A percentile compares a stretch with the other conserved stretches of the same genome.
These are phyloP conservation scores for Cryptococcus sp. DNA, from an alignment of 1,284 basidiomycete genomes.

Conservation along the genomic window DNA sequence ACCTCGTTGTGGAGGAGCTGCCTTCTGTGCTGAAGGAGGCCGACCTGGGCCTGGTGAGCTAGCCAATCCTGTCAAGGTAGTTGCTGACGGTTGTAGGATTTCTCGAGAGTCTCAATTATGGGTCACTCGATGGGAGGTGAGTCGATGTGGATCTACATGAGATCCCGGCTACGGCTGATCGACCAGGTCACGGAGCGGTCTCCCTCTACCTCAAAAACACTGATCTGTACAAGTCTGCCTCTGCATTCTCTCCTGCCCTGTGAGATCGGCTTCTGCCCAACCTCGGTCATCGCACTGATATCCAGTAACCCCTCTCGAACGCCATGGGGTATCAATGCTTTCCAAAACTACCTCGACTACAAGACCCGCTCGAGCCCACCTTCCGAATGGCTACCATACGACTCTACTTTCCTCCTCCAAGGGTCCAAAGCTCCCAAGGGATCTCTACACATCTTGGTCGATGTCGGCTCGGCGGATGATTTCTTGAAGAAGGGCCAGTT, in stretches of 20 bases:
- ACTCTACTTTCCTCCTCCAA: constrained; percentile 79
- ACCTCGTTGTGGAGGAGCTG: constrained; percentile 73
- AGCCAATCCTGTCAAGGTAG: neutral
- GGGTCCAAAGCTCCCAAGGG: constrained; percentile 52
- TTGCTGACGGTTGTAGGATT: constrained; percentile 22
- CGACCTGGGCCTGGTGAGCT: constrained; percentile 53
- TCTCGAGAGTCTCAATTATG: constrained; percentile 58
- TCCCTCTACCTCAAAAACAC: constrained; percentile 75
- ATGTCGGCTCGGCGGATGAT: constrained; percentile 80
- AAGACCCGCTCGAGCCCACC: constrained; percentile 49
- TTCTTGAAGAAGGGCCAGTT: constrained; percentile 84
- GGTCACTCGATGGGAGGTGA: constrained; percentile 83
- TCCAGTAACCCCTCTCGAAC: constrained; percentile 70
- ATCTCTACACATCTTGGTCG: constrained; percentile 69
- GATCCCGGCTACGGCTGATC: neutral
- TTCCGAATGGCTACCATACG: constrained; percentile 54
- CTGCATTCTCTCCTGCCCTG: constrained; percentile 86
- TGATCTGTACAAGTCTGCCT: constrained; percentile 73
- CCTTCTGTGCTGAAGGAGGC: constrained; percentile 67
- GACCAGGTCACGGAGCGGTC: constrained; percentile 82
- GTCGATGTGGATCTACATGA: neutral
- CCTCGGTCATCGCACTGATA: neutral
- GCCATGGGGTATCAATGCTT: constrained; percentile 91
- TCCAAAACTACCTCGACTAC: constrained; percentile 68
- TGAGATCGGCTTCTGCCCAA: constrained; percentile 14